These are phyloP conservation scores for Pythium folliculosum DNA, from an alignment of 352 stramenopile species.

Conservation along the genomic window DNA sequence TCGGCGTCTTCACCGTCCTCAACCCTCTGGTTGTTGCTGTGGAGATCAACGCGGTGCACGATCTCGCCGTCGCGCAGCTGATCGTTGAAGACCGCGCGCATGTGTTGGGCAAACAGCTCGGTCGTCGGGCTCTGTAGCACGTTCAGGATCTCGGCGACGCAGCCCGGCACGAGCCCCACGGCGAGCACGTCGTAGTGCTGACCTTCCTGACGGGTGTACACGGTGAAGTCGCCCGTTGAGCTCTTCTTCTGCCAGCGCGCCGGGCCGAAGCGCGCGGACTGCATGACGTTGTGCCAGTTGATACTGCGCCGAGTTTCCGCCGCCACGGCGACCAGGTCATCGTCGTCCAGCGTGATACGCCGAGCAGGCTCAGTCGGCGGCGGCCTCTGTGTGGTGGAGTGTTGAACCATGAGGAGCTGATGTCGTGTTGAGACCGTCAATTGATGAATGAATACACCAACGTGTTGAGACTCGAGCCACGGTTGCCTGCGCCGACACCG, in stretches of 20 bases:
- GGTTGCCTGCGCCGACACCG: too few relatives aligned
- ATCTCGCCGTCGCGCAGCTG: conserved; percentile 22
- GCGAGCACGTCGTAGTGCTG: conserved; percentile 13
- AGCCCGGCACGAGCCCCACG: conserved; percentile 19
- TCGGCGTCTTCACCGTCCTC: conserved; percentile 5
- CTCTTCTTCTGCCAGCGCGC: conserved; percentile 1
- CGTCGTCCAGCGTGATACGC: conserved; percentile 18
- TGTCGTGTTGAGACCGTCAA: too few relatives aligned
- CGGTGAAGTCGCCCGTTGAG: conserved; percentile 1
- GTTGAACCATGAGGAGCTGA: too few relatives aligned
- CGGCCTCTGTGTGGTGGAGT: too few relatives aligned
- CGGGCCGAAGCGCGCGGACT: conserved; percentile 8
- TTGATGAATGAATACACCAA: too few relatives aligned
- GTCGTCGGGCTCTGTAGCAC: conserved; percentile 17
- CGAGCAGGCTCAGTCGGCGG: background rate
- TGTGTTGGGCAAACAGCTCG: conserved; percentile 18
- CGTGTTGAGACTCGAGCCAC: too few relatives aligned
- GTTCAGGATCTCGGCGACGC: conserved; percentile 24
- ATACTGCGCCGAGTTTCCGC: conserved; percentile 3
- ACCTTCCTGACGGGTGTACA: conserved; percentile 22
- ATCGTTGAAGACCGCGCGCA: conserved; percentile 17
- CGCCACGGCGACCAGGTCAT: conserved; percentile 8
- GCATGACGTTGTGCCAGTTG: conserved; percentile 11
- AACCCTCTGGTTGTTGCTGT: too few relatives aligned
- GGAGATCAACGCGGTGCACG: conserved; percentile 18